Conservation (phyloP, 2,329 filamentous ascomycete genomes). For the Meredithiella fracta region DNA sequence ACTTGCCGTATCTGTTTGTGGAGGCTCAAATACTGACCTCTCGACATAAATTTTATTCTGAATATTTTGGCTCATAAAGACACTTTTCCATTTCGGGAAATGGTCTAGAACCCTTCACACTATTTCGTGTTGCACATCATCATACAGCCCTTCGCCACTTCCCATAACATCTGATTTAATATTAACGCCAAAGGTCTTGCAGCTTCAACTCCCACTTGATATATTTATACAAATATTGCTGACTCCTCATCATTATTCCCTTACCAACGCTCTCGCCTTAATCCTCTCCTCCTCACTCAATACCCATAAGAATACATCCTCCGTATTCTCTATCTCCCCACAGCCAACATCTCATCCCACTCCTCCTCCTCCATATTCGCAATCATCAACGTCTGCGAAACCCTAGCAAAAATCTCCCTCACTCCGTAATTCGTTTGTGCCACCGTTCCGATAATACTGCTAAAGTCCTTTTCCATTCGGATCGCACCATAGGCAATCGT, state of each 20-base stretch:
- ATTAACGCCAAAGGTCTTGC: no score
- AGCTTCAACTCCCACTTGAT: no score
- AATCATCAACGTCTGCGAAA: conserved; percentile 66
- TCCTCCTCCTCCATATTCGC: conserved; percentile 94
- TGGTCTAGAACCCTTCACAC: not conserved
- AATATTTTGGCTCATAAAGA: not conserved
- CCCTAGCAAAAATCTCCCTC: conserved; percentile 59
- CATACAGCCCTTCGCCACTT: no score
- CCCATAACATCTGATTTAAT: no score
- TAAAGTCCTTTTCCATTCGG: conserved; percentile 68
- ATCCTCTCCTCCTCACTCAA: conserved; percentile 57
- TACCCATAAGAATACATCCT: conserved; percentile 55
- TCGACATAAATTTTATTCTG: not conserved
- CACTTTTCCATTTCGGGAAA: not conserved
- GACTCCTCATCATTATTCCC: conserved; percentile 9
- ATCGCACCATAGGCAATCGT: conserved; percentile 71
- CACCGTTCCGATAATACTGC: conserved; percentile 53
- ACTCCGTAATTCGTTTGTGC: conserved; percentile 59
- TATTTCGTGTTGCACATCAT: not conserved
- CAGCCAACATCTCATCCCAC: conserved; percentile 57
- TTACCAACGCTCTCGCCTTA: conserved; percentile 53
- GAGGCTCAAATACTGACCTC: no score
- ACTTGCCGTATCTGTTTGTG: no score
- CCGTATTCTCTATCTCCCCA: conserved; percentile 20
- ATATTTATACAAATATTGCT: not conserved